Evolutionary conservation across 2,329 filamentous ascomycete genomes (phyloP), one percentile per base, ranked within the genome.

Genomic region (Exophiala bonariae): DNA sequence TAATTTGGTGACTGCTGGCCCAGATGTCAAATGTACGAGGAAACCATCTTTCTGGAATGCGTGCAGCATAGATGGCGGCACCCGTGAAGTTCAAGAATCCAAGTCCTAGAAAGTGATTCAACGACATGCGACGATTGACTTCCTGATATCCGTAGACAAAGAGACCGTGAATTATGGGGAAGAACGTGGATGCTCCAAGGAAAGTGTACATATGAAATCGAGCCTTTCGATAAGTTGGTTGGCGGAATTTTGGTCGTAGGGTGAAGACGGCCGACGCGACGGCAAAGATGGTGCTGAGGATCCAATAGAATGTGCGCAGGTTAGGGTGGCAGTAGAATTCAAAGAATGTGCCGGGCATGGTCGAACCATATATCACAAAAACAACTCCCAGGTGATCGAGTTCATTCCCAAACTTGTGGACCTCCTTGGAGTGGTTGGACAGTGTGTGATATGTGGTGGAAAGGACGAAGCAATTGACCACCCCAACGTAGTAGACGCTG

Each of bases 401-500:
- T 28, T 51, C 46, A 11, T 50, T 43, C 18, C 54, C 59, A 14
- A 63, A 50, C 19, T 58, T 45, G 16, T 59, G 49, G 6, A 62
- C 46, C 13, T 17, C 28, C 31, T 54, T 35, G 9, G 61, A 63
- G 46, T 67, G 62, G 43, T 62, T 65, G 36, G 58, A 57, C 20
- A 65, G 35, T 17, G 58, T 61, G 44, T 67, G 63, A 40, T 61
- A 59, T 9, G 42, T 33, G 4, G 58, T 45, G 7, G 57, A 59
- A 4, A 61, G 39, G 4, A 26, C 32, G 9, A 61, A 50, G 39
- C 57, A 61, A 4, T 47, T 36, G 16, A 53, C 44, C 3, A 38
- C 52, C 7, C 41, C 46, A 10, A 59, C 35, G 33, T 58, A 47
- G 42, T 46, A 58, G 39, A 52, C 23, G 22, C 33, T 41, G 46